Base-by-base conservation (phyloP, 352 stramenopile genomes). In the Phytophthora hybrid region DNA sequence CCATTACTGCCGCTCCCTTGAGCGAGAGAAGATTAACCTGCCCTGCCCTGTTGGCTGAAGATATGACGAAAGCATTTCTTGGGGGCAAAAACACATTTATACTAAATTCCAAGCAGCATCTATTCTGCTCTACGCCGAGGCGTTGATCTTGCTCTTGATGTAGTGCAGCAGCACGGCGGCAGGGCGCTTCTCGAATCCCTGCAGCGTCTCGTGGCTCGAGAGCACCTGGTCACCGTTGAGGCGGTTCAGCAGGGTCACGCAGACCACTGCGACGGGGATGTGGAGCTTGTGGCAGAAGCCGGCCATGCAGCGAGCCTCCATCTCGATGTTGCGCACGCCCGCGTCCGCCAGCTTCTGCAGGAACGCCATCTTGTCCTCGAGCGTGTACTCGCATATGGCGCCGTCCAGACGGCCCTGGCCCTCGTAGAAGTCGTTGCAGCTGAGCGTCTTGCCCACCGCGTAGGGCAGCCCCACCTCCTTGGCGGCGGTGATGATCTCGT, bases 351-450 rank as follows among this genome's bases (percentile, higher is more conserved):
- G 80, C 37, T 74, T 79, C 44, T 91, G 69, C 55, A 96, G 68
- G 68, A 93, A 96, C 16, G 66, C 68, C 65, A 94, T 83, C 73
- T 94, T 94, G 73, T 96, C 86, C 34, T 96, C 87, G 19, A 80
- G 60, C 13, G 86, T 89, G 77, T 89, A 93, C 69, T 94, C 87
- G 71, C 86, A 93, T 66, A 94, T 91, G 47, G 89, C 87, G 37
- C 89, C 89, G 39, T 96, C 89, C n/a, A 96, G 75, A 18, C 89
- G 89, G 39, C 89, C 89, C 61, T 96, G 89, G 47, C 84, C 88
- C 52, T 94, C 88, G 77, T 96, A 96, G 46, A 96, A 96, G 72
- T 93, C 89, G 74, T 96, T 89, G 78, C 86, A 92, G 52, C 82
- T 92, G 41, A 96, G 83, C 53, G 89, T 96, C 79, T 96, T 96